These are phyloP conservation scores for Malassezia brasiliensis DNA, from an alignment of 1,284 basidiomycete genomes.

Conservation along the genomic window DNA sequence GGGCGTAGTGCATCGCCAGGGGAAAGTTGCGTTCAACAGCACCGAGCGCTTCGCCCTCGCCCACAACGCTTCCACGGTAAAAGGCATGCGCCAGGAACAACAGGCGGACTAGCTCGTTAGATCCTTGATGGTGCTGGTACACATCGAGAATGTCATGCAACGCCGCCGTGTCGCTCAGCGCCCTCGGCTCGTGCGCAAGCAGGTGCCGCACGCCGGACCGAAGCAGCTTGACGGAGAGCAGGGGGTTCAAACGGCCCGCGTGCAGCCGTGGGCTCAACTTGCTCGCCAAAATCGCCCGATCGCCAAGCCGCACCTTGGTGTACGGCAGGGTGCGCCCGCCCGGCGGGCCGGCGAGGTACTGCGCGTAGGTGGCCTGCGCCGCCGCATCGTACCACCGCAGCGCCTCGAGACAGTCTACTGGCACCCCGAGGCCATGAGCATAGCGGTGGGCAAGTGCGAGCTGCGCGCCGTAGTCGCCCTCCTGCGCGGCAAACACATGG, in stretches of 20 bases:
- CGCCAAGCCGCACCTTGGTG: constrained; percentile 71
- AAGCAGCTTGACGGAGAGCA: background rate
- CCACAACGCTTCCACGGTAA: constrained; percentile 42
- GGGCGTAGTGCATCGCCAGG: constrained; percentile 25
- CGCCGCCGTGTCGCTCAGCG: constrained; percentile 21
- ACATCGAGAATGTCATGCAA: constrained; percentile 71
- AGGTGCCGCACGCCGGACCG: background rate
- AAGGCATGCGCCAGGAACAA: constrained; percentile 33
- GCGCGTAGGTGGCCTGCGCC: constrained; percentile 53
- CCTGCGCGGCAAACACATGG: constrained; percentile 83
- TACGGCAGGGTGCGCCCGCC: constrained; percentile 79
- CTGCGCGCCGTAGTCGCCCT: constrained; percentile 73
- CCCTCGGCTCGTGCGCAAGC: constrained; percentile 48
- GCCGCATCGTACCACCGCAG: constrained; percentile 35
- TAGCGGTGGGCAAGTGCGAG: constrained; percentile 91
- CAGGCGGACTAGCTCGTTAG: constrained; percentile 25
- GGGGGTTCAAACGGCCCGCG: background rate
- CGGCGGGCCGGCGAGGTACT: constrained; percentile 74
- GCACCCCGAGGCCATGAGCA: constrained; percentile 76
- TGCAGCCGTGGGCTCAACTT: background rate
- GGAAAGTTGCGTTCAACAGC: constrained; percentile 31
- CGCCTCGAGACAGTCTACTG: constrained; percentile 56
- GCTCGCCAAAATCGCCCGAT: constrained; percentile 47
- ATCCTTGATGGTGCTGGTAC: constrained; percentile 35
- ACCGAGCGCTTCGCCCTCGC: constrained; percentile 33